Base-by-base conservation (phyloP, 768 basidiomycete species). In the Russula foetens region DNA sequence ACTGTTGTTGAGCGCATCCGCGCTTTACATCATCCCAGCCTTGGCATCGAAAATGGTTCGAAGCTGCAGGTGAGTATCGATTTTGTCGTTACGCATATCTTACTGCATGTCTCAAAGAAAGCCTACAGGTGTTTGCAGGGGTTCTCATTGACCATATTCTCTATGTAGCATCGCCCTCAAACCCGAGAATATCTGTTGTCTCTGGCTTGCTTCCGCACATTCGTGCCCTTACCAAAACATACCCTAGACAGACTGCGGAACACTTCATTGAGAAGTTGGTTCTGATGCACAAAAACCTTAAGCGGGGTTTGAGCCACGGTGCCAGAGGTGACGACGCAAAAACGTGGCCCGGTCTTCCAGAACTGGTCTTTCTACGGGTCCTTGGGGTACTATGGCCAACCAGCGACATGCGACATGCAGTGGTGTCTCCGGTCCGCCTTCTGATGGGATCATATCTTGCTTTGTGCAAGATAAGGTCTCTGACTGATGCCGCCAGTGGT, bases 251-350 rank as follows among this genome's bases (percentile, higher is more conserved):
- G 48, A 78, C 85, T 8, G 94, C 95, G 0, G 80, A 83, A 53
- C 80, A 84, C 68, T 92, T 95, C 72, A 82, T 89, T 62, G 76
- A 81, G 29, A 98, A 98, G 73, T 79, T 98, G 46, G 74, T 78
- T 11, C 73, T 97, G 6, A 97, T 98, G 92, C 86, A 98, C 72
- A 94, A 93, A 76, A 97, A 98, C 70, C 81, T 98, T 56, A 83
- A 83, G 53, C 85, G 85, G 9, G 95, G 94, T 8, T 75, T 99
- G 19, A 81, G 86, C 3, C 78, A 78, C 7, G 92, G 90, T 1
- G 76, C 90, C 0, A 74, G 82, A 15, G 74, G 80, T 26, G 71
- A 71, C 0, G 76, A 81, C 9, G 78, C 91, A 3, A 90, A 83
- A 74, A 98, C 92, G 0, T 98, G 92, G 86, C 96, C 97, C 7